Evolutionary conservation across 441 rosid genomes (phyloP), one percentile per base, ranked within the genome.

Genomic region (Populus hybrid): DNA sequence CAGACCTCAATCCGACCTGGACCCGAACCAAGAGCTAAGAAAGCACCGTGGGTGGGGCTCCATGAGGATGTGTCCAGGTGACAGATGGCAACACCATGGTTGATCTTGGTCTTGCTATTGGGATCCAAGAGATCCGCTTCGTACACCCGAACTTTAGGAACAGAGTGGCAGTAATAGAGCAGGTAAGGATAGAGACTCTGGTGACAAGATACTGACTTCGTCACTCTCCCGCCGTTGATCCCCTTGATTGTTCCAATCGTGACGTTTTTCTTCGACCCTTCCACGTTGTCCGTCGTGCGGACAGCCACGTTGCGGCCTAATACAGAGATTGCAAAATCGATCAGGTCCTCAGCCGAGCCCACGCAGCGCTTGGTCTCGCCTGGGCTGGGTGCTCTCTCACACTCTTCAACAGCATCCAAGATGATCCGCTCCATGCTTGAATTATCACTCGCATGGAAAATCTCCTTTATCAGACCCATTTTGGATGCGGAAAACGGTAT

Each of bases 351-450:
- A 0, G 91, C 91, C 0, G 99, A 94, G 3, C 90, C 90, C 0
- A 94, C 98, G 73, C 99, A 96, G 24, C 96, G 89, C 66, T 96
- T 96, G 36, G 91, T 91, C 94, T 96, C 99, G 10, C 99, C 99
- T 0, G 75, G 75, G 78, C 95, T 94, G 18, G 99, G 88, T 0
- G 91, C 86, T 40, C 97, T 78, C 89, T 96, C 98, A 77, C 99
- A 96, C 35, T 96, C 99, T 0, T 71, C 75, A 30, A 94, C 82
- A 5, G 99, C 90, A 35, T 92, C 88, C 53, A 76, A 21, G 63
- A 96, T 88, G 30, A 96, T 80, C 0, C 57, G 64, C 66, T 84
- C 99, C 95, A 93, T 85, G 11, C 91, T 76, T 5, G 99, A 96
- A 74, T 91, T 91, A n/a, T 91, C 96, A 0, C 78, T 84, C 7